Evolutionary conservation across 2,329 filamentous ascomycete genomes (phyloP), one percentile per base, ranked within the genome.

Genomic region (Karstenula rhodostoma): DNA sequence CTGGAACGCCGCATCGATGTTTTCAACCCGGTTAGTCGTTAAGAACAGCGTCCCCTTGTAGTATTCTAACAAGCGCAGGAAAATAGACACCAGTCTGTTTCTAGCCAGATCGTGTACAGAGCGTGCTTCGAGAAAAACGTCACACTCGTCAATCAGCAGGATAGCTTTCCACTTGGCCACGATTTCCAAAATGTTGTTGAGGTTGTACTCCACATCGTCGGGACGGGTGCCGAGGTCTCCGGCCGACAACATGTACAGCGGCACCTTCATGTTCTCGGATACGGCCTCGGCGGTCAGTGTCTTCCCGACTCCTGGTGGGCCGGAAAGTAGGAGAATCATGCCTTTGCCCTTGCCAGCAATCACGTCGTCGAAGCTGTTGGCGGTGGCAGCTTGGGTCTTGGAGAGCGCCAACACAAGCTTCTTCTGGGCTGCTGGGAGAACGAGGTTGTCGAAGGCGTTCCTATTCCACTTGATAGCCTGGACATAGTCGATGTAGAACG

Each of bases 61-160:
- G 12, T 51, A 51, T 33, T 51, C 49, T 33, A 51, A 27, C 32
- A 51, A 25, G 19, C 49, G 71, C 7, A 82, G 68, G 56, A 71
- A 71, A 27, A 72, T 67, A 1, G 66, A 66, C 1, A 72, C 67
- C 4, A 72, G 61, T 59, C 67, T 67, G 56, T 71, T 70, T n/a
- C 69, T 55, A 40, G 67, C 65, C 22, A 72, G 56, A 35, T 70
- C 68, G 52, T 71, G 65, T 6, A 63, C 35, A 3, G 64, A 66
- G 3, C 68, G 64, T 37, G 65, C 57, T 56, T 71, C 68, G 10
- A 72, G 54, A 52, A 71, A 72, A 2, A 73, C 67, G 27, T 83
- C 81, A n/a, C 80, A 82, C 63, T 85, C 83, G 66, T 84, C 83
- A 1, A 85, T 74, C 0, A 85, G 76, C 0, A 84, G 72, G 17